Conservation (phyloP, 768 basidiomycete genomes). For the Boletus rubescentipes region DNA sequence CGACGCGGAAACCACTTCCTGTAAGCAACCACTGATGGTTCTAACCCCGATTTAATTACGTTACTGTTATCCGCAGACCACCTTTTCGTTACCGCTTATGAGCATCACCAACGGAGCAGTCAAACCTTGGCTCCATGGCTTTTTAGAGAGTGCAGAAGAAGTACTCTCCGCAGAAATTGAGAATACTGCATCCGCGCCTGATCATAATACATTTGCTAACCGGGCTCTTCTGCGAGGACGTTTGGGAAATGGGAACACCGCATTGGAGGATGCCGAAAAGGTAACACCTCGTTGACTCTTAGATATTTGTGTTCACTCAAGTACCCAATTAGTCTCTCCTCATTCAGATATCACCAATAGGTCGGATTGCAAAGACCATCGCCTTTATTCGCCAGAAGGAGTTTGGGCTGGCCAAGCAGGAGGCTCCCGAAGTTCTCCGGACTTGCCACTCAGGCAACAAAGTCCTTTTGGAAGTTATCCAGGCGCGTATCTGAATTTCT, state of each 20-base stretch:
- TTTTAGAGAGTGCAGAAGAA: conserved; percentile 6
- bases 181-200: neutral
- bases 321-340: conserved; percentile 6
- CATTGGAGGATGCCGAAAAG: conserved; percentile 13
- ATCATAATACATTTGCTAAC: conserved; percentile 13
- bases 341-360: conserved; percentile 13
- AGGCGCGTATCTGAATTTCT: neutral
- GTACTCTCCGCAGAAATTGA: conserved; percentile 12
- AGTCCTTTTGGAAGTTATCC: conserved; percentile 9
- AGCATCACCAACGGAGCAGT: conserved; percentile 17
- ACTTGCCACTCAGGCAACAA: neutral
- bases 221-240: conserved; percentile 16
- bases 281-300: neutral
- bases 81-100: conserved; percentile 15
- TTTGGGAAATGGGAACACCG: neutral
- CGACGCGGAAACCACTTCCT: neutral
- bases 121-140: conserved; percentile 19
- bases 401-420: neutral
- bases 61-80: neutral
- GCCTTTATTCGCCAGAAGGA: conserved; percentile 6
- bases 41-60: neutral
- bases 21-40: neutral
- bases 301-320: neutral
- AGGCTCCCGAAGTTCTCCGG: neutral
- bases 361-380: conserved; percentile 12